Base-by-base conservation (phyloP, 345 rosid genomes). In the Laguncularia racemosa region DNA sequence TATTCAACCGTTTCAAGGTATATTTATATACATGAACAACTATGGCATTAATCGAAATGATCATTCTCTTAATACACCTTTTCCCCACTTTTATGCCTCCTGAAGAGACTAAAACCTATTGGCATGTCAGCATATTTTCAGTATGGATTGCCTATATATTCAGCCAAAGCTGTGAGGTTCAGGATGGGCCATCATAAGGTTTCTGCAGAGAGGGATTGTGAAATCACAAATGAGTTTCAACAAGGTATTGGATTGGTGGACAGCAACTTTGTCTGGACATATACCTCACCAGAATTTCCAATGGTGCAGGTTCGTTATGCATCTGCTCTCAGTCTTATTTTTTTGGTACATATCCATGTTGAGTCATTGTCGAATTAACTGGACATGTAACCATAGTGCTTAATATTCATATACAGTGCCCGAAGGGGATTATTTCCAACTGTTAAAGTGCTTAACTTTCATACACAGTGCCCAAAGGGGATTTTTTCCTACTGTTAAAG, bases 1-100 rank as follows among this genome's bases (percentile, higher is more conserved):
- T 55, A 53, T 77, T 60, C 77, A 66, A 20, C 73, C 81, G 18
- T 77, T 77, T 57, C 75, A 63, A 67, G 81, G 81, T 73, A 46
- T 33, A 33, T 33, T 6, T 33, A 33, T 6, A 33, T 9, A 7
- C 40, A 33, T 33, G 7, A 33, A 33, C 40, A 33, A 4, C 4
- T 33, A 33, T 33, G 40, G 40, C 6, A 33, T 33, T 33, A 4
- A 13, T 38, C 44, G 8, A 18, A 12, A 14, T 56, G 43, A 9
- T 44, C 17, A 43, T 6, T 45, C 18, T 16, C 45, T 57, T 17
- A 50, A 28, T 50, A 14, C 17, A 21, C 15, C 6, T n/a, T 14
- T 45, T n/a, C 18, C 20, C 57, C 33, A 20, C 15, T 20, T 16
- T 8, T 38, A 46, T 64, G 20, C 26, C 33, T n/a, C 21, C 46